Conservation (phyloP, 495 filamentous ascomycete genomes). For the Chaetomium tenue region DNA sequence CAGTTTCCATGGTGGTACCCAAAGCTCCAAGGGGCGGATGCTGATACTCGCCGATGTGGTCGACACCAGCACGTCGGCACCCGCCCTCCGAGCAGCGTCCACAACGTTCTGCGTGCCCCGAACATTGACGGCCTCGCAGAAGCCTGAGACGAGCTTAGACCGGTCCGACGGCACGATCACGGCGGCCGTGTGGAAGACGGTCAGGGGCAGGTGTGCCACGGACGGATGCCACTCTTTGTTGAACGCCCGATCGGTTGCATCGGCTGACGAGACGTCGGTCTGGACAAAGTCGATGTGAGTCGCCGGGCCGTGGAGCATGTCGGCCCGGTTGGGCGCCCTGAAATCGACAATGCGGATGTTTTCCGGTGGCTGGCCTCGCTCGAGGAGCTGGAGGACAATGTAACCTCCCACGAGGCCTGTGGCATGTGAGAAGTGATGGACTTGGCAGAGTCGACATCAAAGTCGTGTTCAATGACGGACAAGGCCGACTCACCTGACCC, state of each 20-base stretch:
- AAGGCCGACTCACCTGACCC: conserved; percentile 51
- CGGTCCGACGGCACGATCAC: conserved; percentile 48
- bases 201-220: conserved; percentile 38
- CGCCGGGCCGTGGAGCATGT: conserved; percentile 37
- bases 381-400: conserved; percentile 47
- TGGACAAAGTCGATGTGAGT: conserved; percentile 39
- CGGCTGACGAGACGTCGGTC: conserved; percentile 43
- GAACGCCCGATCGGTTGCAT: conserved; percentile 39
- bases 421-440: background rate
- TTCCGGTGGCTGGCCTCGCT: conserved; percentile 41
- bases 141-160: conserved; percentile 36
- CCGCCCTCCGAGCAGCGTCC: conserved; percentile 47
- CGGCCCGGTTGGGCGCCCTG: conserved; percentile 36
- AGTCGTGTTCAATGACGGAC: background rate
- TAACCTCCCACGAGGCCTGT: conserved; percentile 46
- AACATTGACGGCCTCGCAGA: conserved; percentile 54
- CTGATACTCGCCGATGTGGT: conserved; percentile 57
- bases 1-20: conserved; percentile 50
- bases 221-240: conserved; percentile 38
- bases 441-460: background rate
- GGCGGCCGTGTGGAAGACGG: conserved; percentile 48
- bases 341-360: conserved; percentile 48
- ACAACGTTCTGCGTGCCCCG: conserved; percentile 59
- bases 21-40: conserved; percentile 49
- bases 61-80: conserved; percentile 56